These are phyloP conservation scores for Coemansia sp. DNA, from an alignment of 192 early-diverging fungal genomes.

Conservation along the genomic window DNA sequence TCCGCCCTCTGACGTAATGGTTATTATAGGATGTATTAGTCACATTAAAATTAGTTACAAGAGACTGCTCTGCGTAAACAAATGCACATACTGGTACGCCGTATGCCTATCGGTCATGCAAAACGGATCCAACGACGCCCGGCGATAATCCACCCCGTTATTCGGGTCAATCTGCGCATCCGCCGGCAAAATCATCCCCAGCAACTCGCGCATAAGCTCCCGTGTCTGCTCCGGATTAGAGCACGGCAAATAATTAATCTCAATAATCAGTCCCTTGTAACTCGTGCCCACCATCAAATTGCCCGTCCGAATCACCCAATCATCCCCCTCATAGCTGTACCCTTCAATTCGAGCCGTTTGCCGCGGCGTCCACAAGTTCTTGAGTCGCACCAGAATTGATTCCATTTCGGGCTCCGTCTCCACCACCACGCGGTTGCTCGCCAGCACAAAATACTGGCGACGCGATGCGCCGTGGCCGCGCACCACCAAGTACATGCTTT, in stretches of 20 bases:
- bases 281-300: constrained; percentile 53
- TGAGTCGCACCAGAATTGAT: constrained; percentile 39
- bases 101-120: constrained; percentile 53
- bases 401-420: constrained; percentile 55
- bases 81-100: constrained; percentile 51
- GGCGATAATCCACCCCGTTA: constrained; percentile 37
- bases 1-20: too few relatives aligned
- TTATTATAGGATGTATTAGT: too few relatives aligned
- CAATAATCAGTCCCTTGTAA: constrained; percentile 53
- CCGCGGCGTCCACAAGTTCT: constrained; percentile 51
- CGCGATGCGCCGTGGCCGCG: constrained; percentile 38
- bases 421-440: constrained; percentile 51
- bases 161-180: constrained; percentile 51
- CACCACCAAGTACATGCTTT: constrained; percentile 47
- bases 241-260: constrained; percentile 55
- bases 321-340: constrained; percentile 51
- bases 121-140: constrained; percentile 33
- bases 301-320: constrained; percentile 50
- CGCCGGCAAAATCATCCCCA: constrained; percentile 47
- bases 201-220: constrained; percentile 49
- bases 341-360: constrained; percentile 52
- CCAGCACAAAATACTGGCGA: constrained; percentile 50
- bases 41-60: constrained; percentile 12
- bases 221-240: constrained; percentile 43
- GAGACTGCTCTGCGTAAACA: constrained; percentile 49